Conservation (phyloP, 345 rosid genomes). For the Litchi chinensis region DNA sequence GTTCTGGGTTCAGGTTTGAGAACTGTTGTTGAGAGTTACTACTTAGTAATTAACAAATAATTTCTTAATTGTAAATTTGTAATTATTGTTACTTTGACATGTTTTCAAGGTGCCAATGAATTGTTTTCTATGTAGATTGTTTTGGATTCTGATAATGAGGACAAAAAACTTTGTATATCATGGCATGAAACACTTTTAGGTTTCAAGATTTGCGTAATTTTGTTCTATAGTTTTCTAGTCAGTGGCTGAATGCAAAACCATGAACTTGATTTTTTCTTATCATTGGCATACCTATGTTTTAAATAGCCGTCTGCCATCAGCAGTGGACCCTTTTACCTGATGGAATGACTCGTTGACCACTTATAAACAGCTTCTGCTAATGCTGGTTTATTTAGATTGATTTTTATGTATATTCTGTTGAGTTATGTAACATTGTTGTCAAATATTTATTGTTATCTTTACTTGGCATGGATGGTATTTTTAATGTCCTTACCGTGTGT, state of each 20-base stretch:
- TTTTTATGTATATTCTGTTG: not conserved
- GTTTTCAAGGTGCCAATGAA: not conserved
- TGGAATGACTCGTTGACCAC: not conserved
- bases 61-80: not conserved
- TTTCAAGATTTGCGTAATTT: not conserved
- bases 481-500: slow-evolving; percentile 7
- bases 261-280: not conserved
- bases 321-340: not conserved
- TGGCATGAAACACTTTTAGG: not conserved
- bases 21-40: not conserved
- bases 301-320: not conserved
- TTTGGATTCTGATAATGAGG: not conserved
- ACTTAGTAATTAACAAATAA: not conserved
- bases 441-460: not conserved
- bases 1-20: not conserved
- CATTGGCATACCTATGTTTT: not conserved
- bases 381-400: not conserved
- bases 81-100: not conserved
- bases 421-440: not conserved
- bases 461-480: not conserved
- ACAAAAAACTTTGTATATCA: not conserved
- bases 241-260: not conserved
- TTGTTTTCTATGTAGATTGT: no score
- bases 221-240: not conserved
- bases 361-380: not conserved